Percentiles rank a stretch among this genome's conserved stretches.
phyloP scores from a whole-genome alignment of 2,329 filamentous ascomycete genomes.

The Penicillium aurantiogriseum region DNA sequence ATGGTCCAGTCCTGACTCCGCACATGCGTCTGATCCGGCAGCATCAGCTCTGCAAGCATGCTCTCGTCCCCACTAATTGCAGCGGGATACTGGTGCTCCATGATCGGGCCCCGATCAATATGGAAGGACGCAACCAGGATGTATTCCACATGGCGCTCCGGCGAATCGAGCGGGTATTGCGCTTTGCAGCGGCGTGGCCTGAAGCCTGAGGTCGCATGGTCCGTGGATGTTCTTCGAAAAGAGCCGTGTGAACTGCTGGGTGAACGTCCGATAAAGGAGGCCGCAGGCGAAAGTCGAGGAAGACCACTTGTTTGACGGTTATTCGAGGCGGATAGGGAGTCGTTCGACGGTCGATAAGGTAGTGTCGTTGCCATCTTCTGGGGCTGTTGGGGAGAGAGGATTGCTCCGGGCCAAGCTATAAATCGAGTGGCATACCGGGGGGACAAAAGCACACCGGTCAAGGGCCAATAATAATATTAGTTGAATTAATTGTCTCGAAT shows the following conservation, averaged over 20 bases:
- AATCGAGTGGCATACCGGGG: conserved; percentile 17
- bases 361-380: conserved; percentile 38
- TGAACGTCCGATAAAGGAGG: conserved; percentile 53
- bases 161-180: conserved; percentile 70
- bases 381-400: conserved; percentile 13
- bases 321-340: conserved; percentile 53
- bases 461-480: conserved; percentile 3
- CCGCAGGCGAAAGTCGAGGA: conserved; percentile 60
- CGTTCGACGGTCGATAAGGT: conserved; percentile 42
- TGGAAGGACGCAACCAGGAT: conserved; percentile 97
- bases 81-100: conserved; percentile 97
- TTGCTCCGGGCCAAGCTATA: conserved; percentile 18
- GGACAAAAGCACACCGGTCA: background rate
- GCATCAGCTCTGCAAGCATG: conserved; percentile 97
- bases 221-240: conserved; percentile 38
- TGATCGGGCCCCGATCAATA: conserved; percentile 90
- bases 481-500: background rate
- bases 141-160: conserved; percentile 96
- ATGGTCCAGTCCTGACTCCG: conserved; percentile 98
- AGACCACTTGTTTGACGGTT: conserved; percentile 49
- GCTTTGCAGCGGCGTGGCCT: conserved; percentile 62
- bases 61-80: conserved; percentile 96
- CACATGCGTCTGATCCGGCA: conserved; percentile 93
- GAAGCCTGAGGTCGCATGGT: conserved; percentile 46
- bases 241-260: conserved; percentile 48